Evolutionary conservation across 345 rosid genomes (phyloP).

Genomic region (Populus tremula): DNA sequence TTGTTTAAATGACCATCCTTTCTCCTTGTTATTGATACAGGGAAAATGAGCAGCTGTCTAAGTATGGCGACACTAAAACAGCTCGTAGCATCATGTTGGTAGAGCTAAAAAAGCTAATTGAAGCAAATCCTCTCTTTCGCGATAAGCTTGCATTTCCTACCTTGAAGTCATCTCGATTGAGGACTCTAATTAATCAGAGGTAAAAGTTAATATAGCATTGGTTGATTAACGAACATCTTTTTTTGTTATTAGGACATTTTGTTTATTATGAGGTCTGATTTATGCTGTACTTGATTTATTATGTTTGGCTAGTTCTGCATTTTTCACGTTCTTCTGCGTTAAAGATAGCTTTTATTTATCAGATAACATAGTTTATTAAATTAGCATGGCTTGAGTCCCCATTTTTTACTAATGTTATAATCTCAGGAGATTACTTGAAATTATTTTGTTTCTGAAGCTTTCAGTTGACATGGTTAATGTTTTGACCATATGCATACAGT

Average conservation of each 20-base stretch:
- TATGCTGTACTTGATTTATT: neutral
- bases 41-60: conserved; percentile 73
- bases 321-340: neutral
- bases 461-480: neutral
- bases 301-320: neutral
- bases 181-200: conserved; percentile 80
- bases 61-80: conserved; percentile 66
- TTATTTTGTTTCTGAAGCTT: neutral
- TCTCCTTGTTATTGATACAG: conserved; percentile 28
- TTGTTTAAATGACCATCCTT: neutral
- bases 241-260: neutral
- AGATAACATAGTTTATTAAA: neutral
- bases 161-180: conserved; percentile 61
- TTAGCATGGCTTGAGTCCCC: neutral
- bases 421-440: neutral
- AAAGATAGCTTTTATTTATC: neutral
- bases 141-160: conserved; percentile 68
- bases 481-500: neutral
- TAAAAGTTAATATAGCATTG: conserved; percentile 17
- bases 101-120: conserved; percentile 67
- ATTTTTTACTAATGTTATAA: neutral
- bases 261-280: neutral
- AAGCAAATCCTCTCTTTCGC: conserved; percentile 73
- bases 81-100: conserved; percentile 67
- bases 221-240: neutral